Evolutionary conservation across 2,329 filamentous ascomycete species (phyloP).

Genomic region (Arthrobotrys musiformis): DNA sequence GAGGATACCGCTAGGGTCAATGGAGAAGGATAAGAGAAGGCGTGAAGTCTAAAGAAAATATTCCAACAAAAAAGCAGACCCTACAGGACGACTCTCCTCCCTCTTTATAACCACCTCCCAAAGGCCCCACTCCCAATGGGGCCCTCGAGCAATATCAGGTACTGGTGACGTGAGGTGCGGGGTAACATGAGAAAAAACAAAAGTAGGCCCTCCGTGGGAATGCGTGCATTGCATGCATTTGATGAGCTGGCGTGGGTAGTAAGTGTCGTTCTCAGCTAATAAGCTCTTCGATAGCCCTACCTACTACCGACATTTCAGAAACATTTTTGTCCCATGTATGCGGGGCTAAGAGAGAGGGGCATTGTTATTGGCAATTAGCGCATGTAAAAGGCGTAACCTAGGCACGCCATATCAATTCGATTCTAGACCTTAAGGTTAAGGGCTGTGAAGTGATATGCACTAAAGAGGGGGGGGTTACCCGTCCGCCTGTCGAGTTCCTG

Average conservation of each 20-base stretch:
- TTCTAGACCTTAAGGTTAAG: no score
- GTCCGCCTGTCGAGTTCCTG: constrained; percentile 7
- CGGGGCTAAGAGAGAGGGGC: neutral
- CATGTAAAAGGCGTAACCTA: constrained; percentile 18
- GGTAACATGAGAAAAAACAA: constrained; percentile 23
- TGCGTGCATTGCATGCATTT: constrained; percentile 26
- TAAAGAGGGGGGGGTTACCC: neutral
- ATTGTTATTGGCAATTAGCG: constrained; percentile 24
- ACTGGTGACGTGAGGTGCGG: constrained; percentile 50
- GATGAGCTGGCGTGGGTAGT: constrained; percentile 41
- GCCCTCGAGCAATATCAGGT: constrained; percentile 38
- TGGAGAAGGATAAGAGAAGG: neutral
- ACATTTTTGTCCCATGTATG: neutral
- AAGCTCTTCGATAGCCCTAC: constrained; percentile 14
- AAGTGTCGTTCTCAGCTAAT: constrained; percentile 17
- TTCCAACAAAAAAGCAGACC: no score
- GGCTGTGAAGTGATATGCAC: neutral
- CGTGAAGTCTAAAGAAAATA: neutral
- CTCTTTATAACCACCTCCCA: constrained; percentile 34
- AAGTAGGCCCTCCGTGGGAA: constrained; percentile 4
- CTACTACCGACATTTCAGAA: constrained; percentile 22
- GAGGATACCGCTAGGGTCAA: neutral
- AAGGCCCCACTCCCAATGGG: neutral
- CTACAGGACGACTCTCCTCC: neutral
- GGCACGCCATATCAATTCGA: constrained; percentile 9